These are phyloP conservation scores for Colletotrichum noveboracense DNA, from an alignment of 2,329 filamentous ascomycete genomes.

Conservation along the genomic window DNA sequence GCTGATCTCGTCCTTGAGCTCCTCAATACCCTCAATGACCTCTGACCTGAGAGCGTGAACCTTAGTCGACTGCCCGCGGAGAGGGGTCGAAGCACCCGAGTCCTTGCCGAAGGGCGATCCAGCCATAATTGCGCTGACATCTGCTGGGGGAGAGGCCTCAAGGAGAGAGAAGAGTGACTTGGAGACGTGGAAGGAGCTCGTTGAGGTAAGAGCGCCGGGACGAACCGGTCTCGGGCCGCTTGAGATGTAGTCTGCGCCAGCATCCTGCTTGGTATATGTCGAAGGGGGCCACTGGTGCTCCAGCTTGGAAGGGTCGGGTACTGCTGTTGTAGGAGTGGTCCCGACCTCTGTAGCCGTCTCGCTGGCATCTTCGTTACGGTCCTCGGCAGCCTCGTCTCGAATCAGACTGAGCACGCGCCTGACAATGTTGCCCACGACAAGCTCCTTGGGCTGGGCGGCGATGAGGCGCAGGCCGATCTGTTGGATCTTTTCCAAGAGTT, in stretches of 20 bases:
- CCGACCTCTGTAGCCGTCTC: conserved; percentile 61
- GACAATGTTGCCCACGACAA: conserved; percentile 94
- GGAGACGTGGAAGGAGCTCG: conserved; percentile 68
- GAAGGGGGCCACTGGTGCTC: conserved; percentile 35
- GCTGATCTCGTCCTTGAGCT: conserved; percentile 94
- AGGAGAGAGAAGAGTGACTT: conserved; percentile 91
- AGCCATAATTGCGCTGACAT: conserved; percentile 34
- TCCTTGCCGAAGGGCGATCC: conserved; percentile 51
- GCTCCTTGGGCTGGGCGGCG: conserved; percentile 85
- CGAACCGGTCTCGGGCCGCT: conserved; percentile 38
- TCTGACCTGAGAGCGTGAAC: conserved; percentile 82
- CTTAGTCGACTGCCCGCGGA: conserved; percentile 46
- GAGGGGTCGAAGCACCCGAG: conserved; percentile 56
- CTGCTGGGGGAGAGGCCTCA: conserved; percentile 67
- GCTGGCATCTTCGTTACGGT: conserved; percentile 64
- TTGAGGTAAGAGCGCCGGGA: conserved; percentile 66
- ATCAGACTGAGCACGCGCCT: conserved; percentile 89
- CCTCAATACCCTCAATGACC: conserved; percentile 90
- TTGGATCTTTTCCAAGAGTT: conserved; percentile 81
- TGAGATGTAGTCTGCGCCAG: conserved; percentile 24
- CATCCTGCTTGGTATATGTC: conserved; percentile 39
- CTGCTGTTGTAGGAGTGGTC: conserved; percentile 44
- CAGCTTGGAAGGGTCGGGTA: conserved; percentile 30
- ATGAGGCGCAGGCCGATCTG: conserved; percentile 79
- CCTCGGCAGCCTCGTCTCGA: conserved; percentile 86